Evolutionary conservation across 352 stramenopile species (phyloP), one percentile per base, ranked within the genome.

Genomic region (Blastocystis sp.): DNA sequence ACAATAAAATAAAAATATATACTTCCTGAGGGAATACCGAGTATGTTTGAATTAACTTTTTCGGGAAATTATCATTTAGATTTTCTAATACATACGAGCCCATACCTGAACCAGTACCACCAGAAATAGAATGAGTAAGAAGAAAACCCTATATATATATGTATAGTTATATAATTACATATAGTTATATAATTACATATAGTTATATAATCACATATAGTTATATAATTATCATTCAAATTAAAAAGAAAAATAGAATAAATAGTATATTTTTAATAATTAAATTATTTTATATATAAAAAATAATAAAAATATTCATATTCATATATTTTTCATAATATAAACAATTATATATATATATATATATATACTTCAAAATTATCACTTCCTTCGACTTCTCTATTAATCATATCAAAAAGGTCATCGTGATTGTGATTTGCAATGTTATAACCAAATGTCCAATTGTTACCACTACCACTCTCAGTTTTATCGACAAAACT

Each of bases 1-100:
- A 13, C 33, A 13, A 39, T 18, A 13, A 13, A 18, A 18, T 18
- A n/a, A 45, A 56, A 5, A 25, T 59, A 18, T 54, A 42, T 57
- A 54, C 44, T 42, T 36, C 32, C 1, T 13, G 33, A 13, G 56
- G 64, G 18, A 67, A 68, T 4, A 67, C 64, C 35, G 83, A 95
- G 75, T 97, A 98, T 1, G 91, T 98, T 73, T 95, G 88, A 43
- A 97, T 90, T 55, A 98, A 76, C 72, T 98, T 98, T 74, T 97
- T 96, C 3, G 91, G 91, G 73, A 96, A 98, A 65, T 95, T 86
- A 72, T 98, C 91, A 72, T 98, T 96, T 1, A 98, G 69, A 42
- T 90, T 80, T 72, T 98, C 91, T 40, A 98, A 72, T n/a, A 98
- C 66, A 72, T 95, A 98, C 25, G 83, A 94, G 5, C 91, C 87